phyloP scores from a whole-genome alignment of 176 grass and related monocot genomes.

The Hyparrhenia diplandra region DNA sequence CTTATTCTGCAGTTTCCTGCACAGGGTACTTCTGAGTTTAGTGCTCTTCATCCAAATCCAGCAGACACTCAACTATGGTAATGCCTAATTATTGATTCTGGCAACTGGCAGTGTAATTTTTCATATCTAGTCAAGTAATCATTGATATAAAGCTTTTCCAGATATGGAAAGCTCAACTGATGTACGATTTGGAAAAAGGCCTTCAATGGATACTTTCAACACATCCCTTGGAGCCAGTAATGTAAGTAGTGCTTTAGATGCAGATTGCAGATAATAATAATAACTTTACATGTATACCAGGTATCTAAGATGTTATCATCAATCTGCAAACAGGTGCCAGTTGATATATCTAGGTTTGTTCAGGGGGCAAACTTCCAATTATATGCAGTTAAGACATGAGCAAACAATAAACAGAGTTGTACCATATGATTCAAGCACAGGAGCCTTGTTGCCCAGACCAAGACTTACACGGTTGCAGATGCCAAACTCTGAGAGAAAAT shows the following conservation, averaged over 20 bases:
- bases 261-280: not conserved
- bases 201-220: constrained; percentile 14
- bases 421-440: not conserved
- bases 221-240: constrained; percentile 9
- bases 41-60: not conserved
- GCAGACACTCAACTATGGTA: no score
- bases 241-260: constrained; percentile 28
- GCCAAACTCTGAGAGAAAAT: constrained; percentile 21
- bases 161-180: not conserved
- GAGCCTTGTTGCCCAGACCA: constrained; percentile 16
- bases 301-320: constrained; percentile 21
- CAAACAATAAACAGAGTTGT: not conserved
- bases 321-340: constrained; percentile 31
- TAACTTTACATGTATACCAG: not conserved
- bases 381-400: constrained; percentile 12
- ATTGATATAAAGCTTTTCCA: constrained; percentile 8
- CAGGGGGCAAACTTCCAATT: constrained; percentile 21
- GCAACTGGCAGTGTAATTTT: no score
- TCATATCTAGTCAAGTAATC: not conserved
- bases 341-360: constrained; percentile 19
- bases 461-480: constrained; percentile 10
- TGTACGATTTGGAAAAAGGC: not conserved
- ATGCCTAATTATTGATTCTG: no score
- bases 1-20: no score
- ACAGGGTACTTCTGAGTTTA: no score